Base-by-base conservation (phyloP, 805 yeast genomes). In the Hanseniaspora lachancei region DNA sequence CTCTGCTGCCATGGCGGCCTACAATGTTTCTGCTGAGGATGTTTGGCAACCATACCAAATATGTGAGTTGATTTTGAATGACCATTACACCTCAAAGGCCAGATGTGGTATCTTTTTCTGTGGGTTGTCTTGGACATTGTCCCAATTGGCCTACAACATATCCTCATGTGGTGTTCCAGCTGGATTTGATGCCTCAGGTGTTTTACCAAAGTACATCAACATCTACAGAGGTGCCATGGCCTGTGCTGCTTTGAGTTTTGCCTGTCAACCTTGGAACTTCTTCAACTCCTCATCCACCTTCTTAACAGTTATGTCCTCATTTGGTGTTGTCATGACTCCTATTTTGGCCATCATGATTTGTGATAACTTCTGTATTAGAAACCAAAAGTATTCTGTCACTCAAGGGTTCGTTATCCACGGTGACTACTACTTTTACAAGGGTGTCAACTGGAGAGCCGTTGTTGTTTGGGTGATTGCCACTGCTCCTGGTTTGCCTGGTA, bases 401-500 rank as follows among this genome's bases (percentile, higher is more conserved):
- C 57, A 61, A 58, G 61, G 66, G 13, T 65, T 65, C 41, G 59
- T 60, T 18, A 35, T 60, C 5, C 60, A 64, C 32, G 66, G 69
- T 27, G 65, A 65, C n/a, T 75, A 71, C 60, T 73, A 70, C 59
- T 71, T 67, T 60, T 60, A 58, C 44, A 60, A 63, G 24, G 78
- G 77, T 39, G 48, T 70, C 48, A 73, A 74, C 56, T 69, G 67
- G 66, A 65, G 73, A 64, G 66, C 72, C 56, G 59, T 71, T 44
- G 54, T 63, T 58, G 66, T 68, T 23, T 64, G 68, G 65, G 57
- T 63, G 5, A 59, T 65, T 5, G 74, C 75, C 35, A 67, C 72
- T 62, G 70, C 73, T 12, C 80, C 79, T 18, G 77, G 77, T 21
- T 57, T 77, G 27, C 81, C 81, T 3, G 81, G 81, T 38, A 68